Evolutionary conservation across 1,284 basidiomycete genomes (phyloP), one percentile per base, ranked within the genome.

Genomic region (Hymenochaete sp.): DNA sequence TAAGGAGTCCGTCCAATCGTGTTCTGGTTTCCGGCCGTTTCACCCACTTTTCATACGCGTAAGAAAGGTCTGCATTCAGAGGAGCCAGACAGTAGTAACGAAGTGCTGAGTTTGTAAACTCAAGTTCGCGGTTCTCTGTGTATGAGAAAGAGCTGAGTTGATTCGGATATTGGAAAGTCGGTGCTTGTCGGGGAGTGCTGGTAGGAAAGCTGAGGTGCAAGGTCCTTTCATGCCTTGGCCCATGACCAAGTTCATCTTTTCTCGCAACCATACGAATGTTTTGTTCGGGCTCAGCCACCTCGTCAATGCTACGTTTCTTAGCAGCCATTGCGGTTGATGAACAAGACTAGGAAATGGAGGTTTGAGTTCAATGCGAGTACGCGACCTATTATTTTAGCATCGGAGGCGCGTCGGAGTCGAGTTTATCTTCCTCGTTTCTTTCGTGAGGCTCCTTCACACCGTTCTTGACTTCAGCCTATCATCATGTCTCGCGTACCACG

Each of bases 31-130:
- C 87, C 1, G 78, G 73, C 37, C 78, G 69, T 53, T 73, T 73
- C 9, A 74, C 65, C 78, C 84, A 91, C 6, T 71, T 65, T 10
- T 87, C 74, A 57, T 82, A 84, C 1, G 76, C 79, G 61, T 81
- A 75, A 0, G 63, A 61, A 6, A 88, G 67, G 47, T 81, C 70
- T 2, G 81, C 80, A 7, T 71, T 68, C 4, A 57, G 56, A 3
- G 80, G 80, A 5, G 86, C 84, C 40, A 75, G 67, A 29, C 75
- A 66, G 54, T 77, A 86, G 58, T 82, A 85, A 36, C 77, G 71
- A 61, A 89, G 54, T 0, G 83, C 77, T 10, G 77, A 71, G 58
- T 89, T 69, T 13, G 69, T 70, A 58, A 83, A 84, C 47, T 75
- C 67, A 25, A 80, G 69, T n/a, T 62, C 62, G 35, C 71, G 76